phyloP scores from a whole-genome alignment of 345 rosid species.

The Excoecaria agallocha region DNA sequence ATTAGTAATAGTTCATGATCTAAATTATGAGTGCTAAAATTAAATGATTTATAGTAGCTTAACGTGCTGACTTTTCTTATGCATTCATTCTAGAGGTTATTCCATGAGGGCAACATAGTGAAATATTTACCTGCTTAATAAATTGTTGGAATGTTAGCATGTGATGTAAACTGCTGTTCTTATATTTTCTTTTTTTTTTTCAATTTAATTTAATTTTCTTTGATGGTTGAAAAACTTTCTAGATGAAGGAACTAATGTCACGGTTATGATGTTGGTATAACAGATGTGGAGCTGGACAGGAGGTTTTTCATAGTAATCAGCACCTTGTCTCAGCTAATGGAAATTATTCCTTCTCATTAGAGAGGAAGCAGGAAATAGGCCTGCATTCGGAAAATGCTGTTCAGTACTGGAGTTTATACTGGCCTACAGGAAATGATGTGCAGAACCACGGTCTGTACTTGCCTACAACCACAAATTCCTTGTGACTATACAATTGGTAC shows the following conservation, averaged over 20 bases:
- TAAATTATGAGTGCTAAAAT: not conserved
- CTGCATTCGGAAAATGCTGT: constrained; percentile 26
- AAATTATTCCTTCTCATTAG: constrained; percentile 21
- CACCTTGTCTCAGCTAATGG: constrained; percentile 12
- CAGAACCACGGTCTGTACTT: constrained; percentile 17
- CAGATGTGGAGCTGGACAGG: constrained; percentile 31
- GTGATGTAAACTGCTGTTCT: not conserved
- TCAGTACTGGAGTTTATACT: constrained; percentile 17
- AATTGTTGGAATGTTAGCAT: not conserved
- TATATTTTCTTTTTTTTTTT: not conserved
- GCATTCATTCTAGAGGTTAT: not conserved
- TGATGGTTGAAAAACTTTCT: not conserved
- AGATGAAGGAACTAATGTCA: not conserved
- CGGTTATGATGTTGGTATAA: constrained; percentile 7
- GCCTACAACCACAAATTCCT: constrained; percentile 14
- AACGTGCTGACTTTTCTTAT: not conserved
- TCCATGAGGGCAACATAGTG: not conserved
- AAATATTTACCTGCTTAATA: not conserved
- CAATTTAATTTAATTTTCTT: constrained; percentile 4
- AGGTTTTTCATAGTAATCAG: constrained; percentile 8
- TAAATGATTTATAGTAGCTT: not conserved
- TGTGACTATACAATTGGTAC: not conserved
- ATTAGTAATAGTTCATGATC: not conserved
- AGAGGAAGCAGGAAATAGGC: constrained; percentile 28
- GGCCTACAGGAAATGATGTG: constrained; percentile 17